These are phyloP conservation scores for Zychaea mexicana DNA, from an alignment of 371 early-diverging fungal species.

Conservation along the genomic window DNA sequence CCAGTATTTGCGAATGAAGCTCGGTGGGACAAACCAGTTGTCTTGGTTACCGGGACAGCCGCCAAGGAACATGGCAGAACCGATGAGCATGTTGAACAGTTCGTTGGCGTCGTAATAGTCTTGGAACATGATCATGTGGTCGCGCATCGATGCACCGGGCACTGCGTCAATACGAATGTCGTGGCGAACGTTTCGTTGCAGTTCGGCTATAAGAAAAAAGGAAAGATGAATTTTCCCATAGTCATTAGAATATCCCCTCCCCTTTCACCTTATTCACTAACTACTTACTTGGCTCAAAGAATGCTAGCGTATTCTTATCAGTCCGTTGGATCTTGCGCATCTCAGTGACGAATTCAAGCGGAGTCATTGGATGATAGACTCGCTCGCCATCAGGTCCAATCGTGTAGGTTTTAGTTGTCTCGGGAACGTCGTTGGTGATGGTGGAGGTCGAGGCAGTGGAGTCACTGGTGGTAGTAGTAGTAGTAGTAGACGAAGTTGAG, in stretches of 20 bases:
- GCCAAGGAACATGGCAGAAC: slow-evolving; percentile 40
- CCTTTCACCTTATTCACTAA: neutral
- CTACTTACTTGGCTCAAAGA: slow-evolving; percentile 32
- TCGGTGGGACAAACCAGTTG: slow-evolving; percentile 42
- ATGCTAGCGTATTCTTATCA: slow-evolving; percentile 14
- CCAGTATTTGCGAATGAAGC: slow-evolving; percentile 39
- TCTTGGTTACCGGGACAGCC: slow-evolving; percentile 44
- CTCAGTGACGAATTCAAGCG: slow-evolving; percentile 31
- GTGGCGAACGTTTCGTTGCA: slow-evolving; percentile 44
- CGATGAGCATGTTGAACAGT: slow-evolving; percentile 34
- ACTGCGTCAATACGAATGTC: slow-evolving; percentile 49
- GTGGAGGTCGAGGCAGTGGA: neutral
- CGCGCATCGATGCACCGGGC: slow-evolving; percentile 48
- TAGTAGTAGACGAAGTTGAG: neutral
- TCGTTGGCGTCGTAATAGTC: slow-evolving; percentile 48
- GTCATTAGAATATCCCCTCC: neutral
- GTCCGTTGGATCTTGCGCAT: slow-evolving; percentile 26
- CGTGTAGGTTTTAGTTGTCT: slow-evolving; percentile 2
- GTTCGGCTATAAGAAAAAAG: slow-evolving; percentile 22
- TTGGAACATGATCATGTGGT: slow-evolving; percentile 49
- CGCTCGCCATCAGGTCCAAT: slow-evolving; percentile 13
- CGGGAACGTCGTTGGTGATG: neutral
- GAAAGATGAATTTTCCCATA: too few relatives aligned
- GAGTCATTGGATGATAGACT: slow-evolving; percentile 39
- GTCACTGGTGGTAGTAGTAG: too few relatives aligned